Percentiles rank a stretch among this genome's conserved stretches.
phyloP scores from a whole-genome alignment of 768 basidiomycete genomes.

The Lenzites betulinus region DNA sequence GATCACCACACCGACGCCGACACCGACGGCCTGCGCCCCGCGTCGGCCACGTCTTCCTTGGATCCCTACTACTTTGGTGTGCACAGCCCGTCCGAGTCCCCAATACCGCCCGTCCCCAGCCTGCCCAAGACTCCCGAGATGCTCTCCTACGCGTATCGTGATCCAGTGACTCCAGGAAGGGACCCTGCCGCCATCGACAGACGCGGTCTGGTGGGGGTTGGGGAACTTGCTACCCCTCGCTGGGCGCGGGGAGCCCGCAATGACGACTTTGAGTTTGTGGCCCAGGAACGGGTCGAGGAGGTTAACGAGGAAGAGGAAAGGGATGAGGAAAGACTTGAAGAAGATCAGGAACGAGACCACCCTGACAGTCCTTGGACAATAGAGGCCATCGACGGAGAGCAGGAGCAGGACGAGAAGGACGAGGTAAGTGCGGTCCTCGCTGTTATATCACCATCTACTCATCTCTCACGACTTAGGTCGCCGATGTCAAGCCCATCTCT shows the following conservation, averaged over 20 bases:
- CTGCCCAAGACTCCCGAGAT: constrained; percentile 66
- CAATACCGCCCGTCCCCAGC: constrained; percentile 48
- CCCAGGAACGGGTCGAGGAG: constrained; percentile 38
- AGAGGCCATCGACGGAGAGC: constrained; percentile 81
- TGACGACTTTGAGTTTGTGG: constrained; percentile 31
- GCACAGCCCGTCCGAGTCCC: constrained; percentile 69
- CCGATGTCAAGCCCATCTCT: constrained; percentile 45
- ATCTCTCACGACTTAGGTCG: constrained; percentile 28
- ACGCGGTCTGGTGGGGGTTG: constrained; percentile 87
- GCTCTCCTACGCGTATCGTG: constrained; percentile 37
- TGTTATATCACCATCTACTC: constrained; percentile 2
- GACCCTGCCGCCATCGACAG: constrained; percentile 85
- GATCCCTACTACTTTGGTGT: constrained; percentile 89
- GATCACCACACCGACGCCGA: constrained; percentile 48
- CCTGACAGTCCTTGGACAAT: constrained; percentile 89
- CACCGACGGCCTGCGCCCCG: constrained; percentile 57
- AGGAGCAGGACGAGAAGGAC: constrained; percentile 67
- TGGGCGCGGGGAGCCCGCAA: constrained; percentile 66
- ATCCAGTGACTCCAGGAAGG: constrained; percentile 71
- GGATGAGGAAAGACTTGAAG: constrained; percentile 25
- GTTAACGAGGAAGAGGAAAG: constrained; percentile 35
- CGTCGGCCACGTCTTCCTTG: constrained; percentile 76
- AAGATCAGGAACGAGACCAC: constrained; percentile 48
- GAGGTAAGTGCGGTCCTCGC: constrained; percentile 48
- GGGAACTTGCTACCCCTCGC: constrained; percentile 94